Conservation (phyloP, 345 rosid species). For the Hypericum androsaemum region DNA sequence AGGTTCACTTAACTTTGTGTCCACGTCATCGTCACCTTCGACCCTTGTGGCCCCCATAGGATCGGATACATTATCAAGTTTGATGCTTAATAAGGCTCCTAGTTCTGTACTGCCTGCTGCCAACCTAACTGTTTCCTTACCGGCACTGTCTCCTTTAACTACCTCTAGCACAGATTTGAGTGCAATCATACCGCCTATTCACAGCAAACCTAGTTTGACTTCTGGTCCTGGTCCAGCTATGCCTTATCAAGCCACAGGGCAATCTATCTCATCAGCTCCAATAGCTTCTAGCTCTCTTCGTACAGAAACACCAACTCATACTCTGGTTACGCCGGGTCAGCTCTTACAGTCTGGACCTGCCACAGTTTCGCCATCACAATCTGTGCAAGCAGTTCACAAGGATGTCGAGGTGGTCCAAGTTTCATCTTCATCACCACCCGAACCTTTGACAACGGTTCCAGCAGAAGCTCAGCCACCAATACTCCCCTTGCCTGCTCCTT, state of each 20-base stretch:
- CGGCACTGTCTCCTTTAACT: conserved; percentile 12
- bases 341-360: conserved; percentile 23
- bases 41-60: background rate
- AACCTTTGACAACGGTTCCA: background rate
- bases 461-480: too few relatives aligned
- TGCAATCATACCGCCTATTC: conserved; percentile 9
- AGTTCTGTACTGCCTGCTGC: conserved; percentile 16
- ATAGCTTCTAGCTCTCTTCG: conserved; percentile 15
- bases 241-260: conserved; percentile 20
- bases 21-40: background rate
- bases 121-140: conserved; percentile 15
- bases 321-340: conserved; percentile 34
- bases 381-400: conserved; percentile 25
- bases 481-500: too few relatives aligned
- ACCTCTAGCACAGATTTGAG: conserved; percentile 13
- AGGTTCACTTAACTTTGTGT: background rate
- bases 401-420: conserved; percentile 25
- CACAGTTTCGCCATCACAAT: conserved; percentile 10
- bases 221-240: conserved; percentile 14
- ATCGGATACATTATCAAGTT: conserved; percentile 2
- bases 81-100: conserved; percentile 17
- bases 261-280: conserved; percentile 11
- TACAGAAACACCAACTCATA: conserved; percentile 18
- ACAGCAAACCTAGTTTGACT: conserved; percentile 14
- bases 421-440: conserved; percentile 11